Percentiles rank a stretch among this genome's conserved stretches.
Evolutionary conservation across 139 green algal species (phyloP).

Genomic region (Pseudopediastrum boryanum): DNA sequence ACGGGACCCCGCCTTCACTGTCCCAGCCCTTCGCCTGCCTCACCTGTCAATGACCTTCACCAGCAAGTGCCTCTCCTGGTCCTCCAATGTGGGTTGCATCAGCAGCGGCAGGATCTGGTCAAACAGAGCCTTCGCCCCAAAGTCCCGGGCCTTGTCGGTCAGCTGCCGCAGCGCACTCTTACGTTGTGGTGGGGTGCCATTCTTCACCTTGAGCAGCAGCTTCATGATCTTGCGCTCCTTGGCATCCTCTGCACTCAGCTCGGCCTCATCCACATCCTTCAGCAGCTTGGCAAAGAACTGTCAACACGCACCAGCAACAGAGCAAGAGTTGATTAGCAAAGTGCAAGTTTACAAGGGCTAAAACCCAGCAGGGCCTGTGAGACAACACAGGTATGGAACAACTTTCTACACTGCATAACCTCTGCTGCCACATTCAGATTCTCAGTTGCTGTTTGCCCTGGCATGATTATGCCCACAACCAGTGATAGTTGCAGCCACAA

Average conservation of each 20-base stretch:
- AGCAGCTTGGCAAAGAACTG: constrained; percentile 96
- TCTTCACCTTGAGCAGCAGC: constrained; percentile 99
- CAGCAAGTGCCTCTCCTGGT: constrained; percentile 97
- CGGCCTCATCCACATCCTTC: constrained; percentile 89
- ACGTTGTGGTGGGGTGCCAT: constrained; percentile 96
- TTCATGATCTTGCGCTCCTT: constrained; percentile 99
- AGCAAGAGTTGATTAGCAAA: no score
- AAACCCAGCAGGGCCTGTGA: no score
- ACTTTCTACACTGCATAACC: no score
- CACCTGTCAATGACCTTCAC: constrained; percentile 61
- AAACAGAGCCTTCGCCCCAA: constrained; percentile 96
- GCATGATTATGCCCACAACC: no score
- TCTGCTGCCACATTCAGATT: no score
- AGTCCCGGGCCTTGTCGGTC: constrained; percentile 97
- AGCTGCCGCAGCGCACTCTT: constrained; percentile 96
- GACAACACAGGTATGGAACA: no score
- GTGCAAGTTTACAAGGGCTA: no score
- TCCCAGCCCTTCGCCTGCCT: constrained; percentile 1
- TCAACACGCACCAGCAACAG: no score
- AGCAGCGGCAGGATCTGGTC: constrained; percentile 98
- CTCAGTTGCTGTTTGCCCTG: no score
- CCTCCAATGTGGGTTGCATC: constrained; percentile 98
- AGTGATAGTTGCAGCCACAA: no score
- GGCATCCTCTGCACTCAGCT: constrained; percentile 89
- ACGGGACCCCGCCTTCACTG: no score